Conservation (phyloP, 768 basidiomycete genomes). For the Pleurotus platypus region DNA sequence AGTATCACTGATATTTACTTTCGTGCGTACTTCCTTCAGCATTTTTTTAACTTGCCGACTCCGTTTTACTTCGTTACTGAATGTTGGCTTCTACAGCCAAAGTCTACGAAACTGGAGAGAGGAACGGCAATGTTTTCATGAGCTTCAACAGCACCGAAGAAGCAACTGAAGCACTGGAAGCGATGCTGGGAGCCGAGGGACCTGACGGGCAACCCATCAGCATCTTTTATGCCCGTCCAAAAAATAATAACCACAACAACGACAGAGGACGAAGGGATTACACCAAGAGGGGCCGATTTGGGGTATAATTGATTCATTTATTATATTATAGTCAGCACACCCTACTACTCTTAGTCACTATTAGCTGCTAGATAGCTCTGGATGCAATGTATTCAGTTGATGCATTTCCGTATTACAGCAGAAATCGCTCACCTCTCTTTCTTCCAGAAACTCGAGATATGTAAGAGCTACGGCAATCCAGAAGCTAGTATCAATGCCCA, state of each 20-base stretch:
- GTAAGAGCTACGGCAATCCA: constrained; percentile 75
- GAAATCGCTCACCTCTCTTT: constrained; percentile 55
- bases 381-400: background rate
- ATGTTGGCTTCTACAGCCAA: constrained; percentile 23
- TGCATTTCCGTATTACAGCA: background rate
- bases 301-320: too few relatives aligned
- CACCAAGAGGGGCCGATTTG: background rate
- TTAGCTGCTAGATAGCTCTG: constrained; percentile 57
- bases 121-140: constrained; percentile 43
- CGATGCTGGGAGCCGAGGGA: constrained; percentile 16
- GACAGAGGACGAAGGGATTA: constrained; percentile 8
- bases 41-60: background rate
- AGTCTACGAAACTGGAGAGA: constrained; percentile 24
- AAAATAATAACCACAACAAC: constrained; percentile 2
- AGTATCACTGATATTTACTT: constrained; percentile 13
- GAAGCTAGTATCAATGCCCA: constrained; percentile 75
- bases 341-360: constrained; percentile 13
- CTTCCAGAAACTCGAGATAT: constrained; percentile 74
- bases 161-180: constrained; percentile 45
- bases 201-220: background rate
- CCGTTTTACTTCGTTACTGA: background rate
- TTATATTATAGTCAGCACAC: too few relatives aligned
- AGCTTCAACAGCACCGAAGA: constrained; percentile 43
- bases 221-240: constrained; percentile 3
- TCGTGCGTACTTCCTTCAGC: constrained; percentile 1